These are phyloP conservation scores for Nemania sp. DNA, from an alignment of 2,329 filamentous ascomycete species.

Conservation along the genomic window DNA sequence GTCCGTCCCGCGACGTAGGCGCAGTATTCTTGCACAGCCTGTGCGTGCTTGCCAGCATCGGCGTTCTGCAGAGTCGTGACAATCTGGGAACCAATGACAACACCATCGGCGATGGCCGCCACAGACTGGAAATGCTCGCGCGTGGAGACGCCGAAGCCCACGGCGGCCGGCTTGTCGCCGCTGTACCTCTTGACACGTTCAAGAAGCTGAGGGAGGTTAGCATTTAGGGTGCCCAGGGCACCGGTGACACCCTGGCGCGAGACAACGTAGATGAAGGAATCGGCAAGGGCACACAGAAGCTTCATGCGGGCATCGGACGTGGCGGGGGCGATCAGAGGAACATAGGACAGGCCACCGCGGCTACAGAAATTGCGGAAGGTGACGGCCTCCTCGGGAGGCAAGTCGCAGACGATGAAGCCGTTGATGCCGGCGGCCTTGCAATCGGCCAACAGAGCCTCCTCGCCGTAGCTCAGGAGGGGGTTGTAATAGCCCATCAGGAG, in stretches of 20 bases:
- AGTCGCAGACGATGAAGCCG: slow-evolving; percentile 94
- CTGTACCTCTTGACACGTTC: slow-evolving; percentile 89
- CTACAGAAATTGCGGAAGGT: slow-evolving; percentile 86
- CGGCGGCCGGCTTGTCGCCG: slow-evolving; percentile 84
- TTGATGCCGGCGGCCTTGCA: slow-evolving; percentile 85
- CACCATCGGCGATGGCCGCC: slow-evolving; percentile 82
- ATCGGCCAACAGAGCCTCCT: slow-evolving; percentile 84
- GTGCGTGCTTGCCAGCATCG: slow-evolving; percentile 65
- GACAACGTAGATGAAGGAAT: slow-evolving; percentile 99
- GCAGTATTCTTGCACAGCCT: slow-evolving; percentile 86
- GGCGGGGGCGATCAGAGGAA: slow-evolving; percentile 93
- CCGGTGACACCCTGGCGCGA: slow-evolving; percentile 97
- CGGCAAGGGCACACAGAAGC: slow-evolving; percentile 92
- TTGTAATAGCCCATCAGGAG: slow-evolving; percentile 99
- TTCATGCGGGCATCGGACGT: slow-evolving; percentile 94
- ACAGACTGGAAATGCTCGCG: slow-evolving; percentile 90
- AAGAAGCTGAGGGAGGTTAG: slow-evolving; percentile 79
- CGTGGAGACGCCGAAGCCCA: slow-evolving; percentile 96
- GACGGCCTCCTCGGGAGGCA: slow-evolving; percentile 94
- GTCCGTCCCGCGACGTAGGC: slow-evolving; percentile 64
- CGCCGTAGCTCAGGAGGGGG: slow-evolving; percentile 89
- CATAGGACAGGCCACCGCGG: slow-evolving; percentile 83
- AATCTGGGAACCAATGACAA: slow-evolving; percentile 96
- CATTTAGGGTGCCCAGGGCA: slow-evolving; percentile 80
- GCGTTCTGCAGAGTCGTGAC: slow-evolving; percentile 78